These are phyloP conservation scores for Hippophae gyantsensis DNA, from an alignment of 306 rosid species.

Conservation along the genomic window DNA sequence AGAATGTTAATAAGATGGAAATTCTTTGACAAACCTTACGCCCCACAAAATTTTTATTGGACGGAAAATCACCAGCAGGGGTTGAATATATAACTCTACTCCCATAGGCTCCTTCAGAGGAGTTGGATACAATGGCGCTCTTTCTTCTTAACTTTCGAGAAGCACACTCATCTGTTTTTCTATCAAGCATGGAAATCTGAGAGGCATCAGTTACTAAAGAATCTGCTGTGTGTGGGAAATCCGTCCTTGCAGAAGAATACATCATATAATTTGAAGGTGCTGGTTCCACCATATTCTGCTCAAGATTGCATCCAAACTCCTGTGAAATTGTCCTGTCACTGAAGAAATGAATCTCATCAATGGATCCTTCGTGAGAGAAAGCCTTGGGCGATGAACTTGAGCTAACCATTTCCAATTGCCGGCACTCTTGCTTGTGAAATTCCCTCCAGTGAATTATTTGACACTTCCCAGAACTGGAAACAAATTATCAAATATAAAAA, in stretches of 20 bases:
- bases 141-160: conserved; percentile 46
- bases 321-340: conserved; percentile 38
- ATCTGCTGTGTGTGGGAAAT: conserved; percentile 28
- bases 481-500: conserved; percentile 27
- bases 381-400: conserved; percentile 41
- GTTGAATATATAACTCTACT: conserved; percentile 28
- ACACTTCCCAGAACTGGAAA: conserved; percentile 83
- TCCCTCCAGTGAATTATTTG: conserved; percentile 83
- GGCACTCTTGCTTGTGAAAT: conserved; percentile 68
- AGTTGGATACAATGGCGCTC: conserved; percentile 24
- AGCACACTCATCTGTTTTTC: conserved; percentile 25
- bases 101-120: conserved; percentile 32
- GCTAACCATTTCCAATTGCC: conserved; percentile 38
- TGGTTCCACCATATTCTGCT: conserved; percentile 30
- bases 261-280: conserved; percentile 34
- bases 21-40: conserved; percentile 43
- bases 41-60: conserved; percentile 40
- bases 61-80: conserved; percentile 20
- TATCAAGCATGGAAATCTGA: conserved; percentile 40
- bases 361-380: conserved; percentile 32
- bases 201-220: conserved; percentile 22
- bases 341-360: conserved; percentile 27
- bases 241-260: conserved; percentile 26
- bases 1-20: conserved; percentile 12
- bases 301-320: conserved; percentile 26